These are phyloP conservation scores for Penicillium steckii DNA, from an alignment of 495 filamentous ascomycete species.

Conservation along the genomic window DNA sequence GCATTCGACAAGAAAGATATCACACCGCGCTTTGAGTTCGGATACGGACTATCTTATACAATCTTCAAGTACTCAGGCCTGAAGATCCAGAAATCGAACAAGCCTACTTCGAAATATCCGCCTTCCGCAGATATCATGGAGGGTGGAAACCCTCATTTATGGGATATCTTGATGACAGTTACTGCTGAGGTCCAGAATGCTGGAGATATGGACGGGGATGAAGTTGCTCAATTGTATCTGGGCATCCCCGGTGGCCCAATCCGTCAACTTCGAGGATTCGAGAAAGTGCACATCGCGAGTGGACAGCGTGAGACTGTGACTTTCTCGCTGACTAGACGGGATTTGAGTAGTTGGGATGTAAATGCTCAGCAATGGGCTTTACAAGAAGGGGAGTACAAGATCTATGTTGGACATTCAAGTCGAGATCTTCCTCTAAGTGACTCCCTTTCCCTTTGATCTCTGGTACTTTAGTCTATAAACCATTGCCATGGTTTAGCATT, in stretches of 20 bases:
- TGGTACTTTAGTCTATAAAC: background rate
- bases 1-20: slow-evolving; percentile 68
- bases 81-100: slow-evolving; percentile 1
- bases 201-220: slow-evolving; percentile 49
- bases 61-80: slow-evolving; percentile 53
- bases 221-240: slow-evolving; percentile 61
- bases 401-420: slow-evolving; percentile 61
- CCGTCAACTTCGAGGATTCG: slow-evolving; percentile 64
- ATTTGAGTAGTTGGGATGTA: slow-evolving; percentile 67
- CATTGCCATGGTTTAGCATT: background rate
- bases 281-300: slow-evolving; percentile 50
- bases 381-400: slow-evolving; percentile 34
- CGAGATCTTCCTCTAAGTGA: slow-evolving; percentile 17
- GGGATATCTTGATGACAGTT: slow-evolving; percentile 55
- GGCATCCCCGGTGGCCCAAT: slow-evolving; percentile 45
- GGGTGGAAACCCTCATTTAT: slow-evolving; percentile 59
- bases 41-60: slow-evolving; percentile 67
- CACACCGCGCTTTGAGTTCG: slow-evolving; percentile 67
- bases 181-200: slow-evolving; percentile 50
- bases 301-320: slow-evolving; percentile 43
- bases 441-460: slow-evolving; percentile 5
- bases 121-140: slow-evolving; percentile 31
- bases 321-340: slow-evolving; percentile 60
- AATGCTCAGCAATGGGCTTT: slow-evolving; percentile 59
- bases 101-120: slow-evolving; percentile 1